Base-by-base conservation (phyloP, 768 basidiomycete genomes). In the Boletellus ananas region DNA sequence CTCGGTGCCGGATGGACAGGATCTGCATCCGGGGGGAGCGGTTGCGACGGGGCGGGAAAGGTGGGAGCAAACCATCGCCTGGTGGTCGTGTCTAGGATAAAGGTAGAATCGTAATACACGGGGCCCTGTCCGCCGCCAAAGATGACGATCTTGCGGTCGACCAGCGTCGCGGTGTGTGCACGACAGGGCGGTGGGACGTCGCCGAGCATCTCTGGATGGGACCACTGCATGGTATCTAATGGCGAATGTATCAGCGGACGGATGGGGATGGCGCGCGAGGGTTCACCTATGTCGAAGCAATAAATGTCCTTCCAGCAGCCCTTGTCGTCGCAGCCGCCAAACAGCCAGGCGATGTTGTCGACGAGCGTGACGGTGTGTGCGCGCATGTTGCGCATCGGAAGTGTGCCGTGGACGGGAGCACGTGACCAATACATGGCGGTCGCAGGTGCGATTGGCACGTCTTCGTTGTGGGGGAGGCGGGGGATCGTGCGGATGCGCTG, bases 181-280 rank as follows among this genome's bases (percentile, higher is more conserved):
- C 94, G 80, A 42, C 87, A 87, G 0, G 89, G 88, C 1, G 87
- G 87, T 0, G 93, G 88, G 4, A 81, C 65, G 2, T 90, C 85
- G n/a, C 94, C 94, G 3, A 76, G 57, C 17, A 83, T 84, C 16
- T 87, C 81, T 0, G 90, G 84, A 52, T 84, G 82, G 1, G 82
- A 79, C 94, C 94, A 95, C 64, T 87, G 83, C 80, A 94, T 87
- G 20, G 88, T 91, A 66, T 94, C 90, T 91, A 53, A 9, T 33
- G 3, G 36, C 45, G 12, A 6, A 39, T 36, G 42, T 21, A 35
- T 52, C 39, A 57, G 21, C 49, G 4, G 13, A 11, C 16, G 33
- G 1, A 55, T 45, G 20, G 13, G 10, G 16, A 9, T 17, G 25
- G 20, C 1, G 13, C 23, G 37, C 5, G 18, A 18, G 0, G 14